Conservation (phyloP, 1,284 basidiomycete species). For the Cyathus olla region DNA sequence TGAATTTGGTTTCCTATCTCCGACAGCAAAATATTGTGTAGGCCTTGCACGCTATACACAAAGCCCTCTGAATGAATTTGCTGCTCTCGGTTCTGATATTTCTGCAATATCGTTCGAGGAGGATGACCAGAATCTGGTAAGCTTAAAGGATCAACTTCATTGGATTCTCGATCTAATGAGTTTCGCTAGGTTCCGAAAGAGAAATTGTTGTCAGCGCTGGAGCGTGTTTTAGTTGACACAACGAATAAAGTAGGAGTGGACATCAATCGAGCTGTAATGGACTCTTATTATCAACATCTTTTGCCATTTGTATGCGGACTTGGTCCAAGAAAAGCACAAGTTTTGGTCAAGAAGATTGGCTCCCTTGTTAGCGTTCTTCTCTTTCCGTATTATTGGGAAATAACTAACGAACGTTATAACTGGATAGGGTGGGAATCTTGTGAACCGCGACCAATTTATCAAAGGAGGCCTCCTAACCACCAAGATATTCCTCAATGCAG, state of each 20-base stretch:
- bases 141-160: slow-evolving; percentile 30
- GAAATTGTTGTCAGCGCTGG: slow-evolving; percentile 85
- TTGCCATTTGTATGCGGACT: slow-evolving; percentile 94
- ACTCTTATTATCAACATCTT: slow-evolving; percentile 89
- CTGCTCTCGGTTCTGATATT: slow-evolving; percentile 87
- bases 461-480: slow-evolving; percentile 84
- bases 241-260: slow-evolving; percentile 96
- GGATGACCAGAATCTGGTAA: slow-evolving; percentile 88
- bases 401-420: slow-evolving; percentile 15
- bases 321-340: slow-evolving; percentile 94
- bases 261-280: slow-evolving; percentile 91
- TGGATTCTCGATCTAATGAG: not conserved
- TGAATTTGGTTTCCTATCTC: slow-evolving; percentile 87
- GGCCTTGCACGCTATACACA: slow-evolving; percentile 95
- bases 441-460: slow-evolving; percentile 89
- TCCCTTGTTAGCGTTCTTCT: slow-evolving; percentile 61
- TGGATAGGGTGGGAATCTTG: slow-evolving; percentile 81
- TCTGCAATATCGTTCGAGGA: slow-evolving; percentile 86
- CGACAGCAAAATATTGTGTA: slow-evolving; percentile 93
- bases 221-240: slow-evolving; percentile 90
- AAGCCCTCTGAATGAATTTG: slow-evolving; percentile 94
- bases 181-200: slow-evolving; percentile 80
- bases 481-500: slow-evolving; percentile 91
- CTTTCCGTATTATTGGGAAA: not conserved
- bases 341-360: slow-evolving; percentile 86